Base-by-base conservation (phyloP, 257 asterid species). In the Osmanthus fragrans region DNA sequence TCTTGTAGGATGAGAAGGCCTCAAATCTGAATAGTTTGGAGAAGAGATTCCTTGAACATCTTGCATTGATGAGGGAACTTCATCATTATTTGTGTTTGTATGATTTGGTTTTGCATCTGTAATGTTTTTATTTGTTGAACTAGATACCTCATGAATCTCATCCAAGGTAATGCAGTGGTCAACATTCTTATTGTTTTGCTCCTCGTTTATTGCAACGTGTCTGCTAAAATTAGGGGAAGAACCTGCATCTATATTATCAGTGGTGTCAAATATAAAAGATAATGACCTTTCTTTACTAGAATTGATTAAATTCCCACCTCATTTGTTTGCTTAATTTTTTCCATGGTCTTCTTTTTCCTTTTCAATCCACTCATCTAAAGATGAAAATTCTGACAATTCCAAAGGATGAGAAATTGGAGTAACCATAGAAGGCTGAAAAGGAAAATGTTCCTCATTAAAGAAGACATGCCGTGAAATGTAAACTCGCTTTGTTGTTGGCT, bases 401-500 rank as follows among this genome's bases (percentile, higher is more conserved):
- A 60, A 23, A 0, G 7, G 16, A 39, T 21, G 68, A 30, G 3
- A 60, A 23, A 3, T 60, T 3, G 8, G 15, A 39, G 0, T 10
- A 39, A 9, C 12, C 7, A 0, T 10, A 23, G 5, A 4, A 60
- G 32, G 8, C 34, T 1, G 68, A 4, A 56, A 63, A 64, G 72
- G 29, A 45, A 75, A 75, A 0, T 4, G 23, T 7, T n/a, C 15
- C 13, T 75, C 79, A 39, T 75, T 70, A 23, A 75, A 75, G 29
- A 75, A 18, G 4, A 75, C 72, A 40, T 63, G 79, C 29, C 79
- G 58, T 19, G 79, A 75, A 12, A 75, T 64, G 13, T 34, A 36
- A 2, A 75, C 29, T 23, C 9, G 15, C 2, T 30, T 49, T 18
- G 18, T 39, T 12, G 25, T 21, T 13, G 2, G 27, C 18, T 75